Evolutionary conservation across 169 alveolate species (phyloP).

Genomic region (Prorocentrum cordatum): DNA sequence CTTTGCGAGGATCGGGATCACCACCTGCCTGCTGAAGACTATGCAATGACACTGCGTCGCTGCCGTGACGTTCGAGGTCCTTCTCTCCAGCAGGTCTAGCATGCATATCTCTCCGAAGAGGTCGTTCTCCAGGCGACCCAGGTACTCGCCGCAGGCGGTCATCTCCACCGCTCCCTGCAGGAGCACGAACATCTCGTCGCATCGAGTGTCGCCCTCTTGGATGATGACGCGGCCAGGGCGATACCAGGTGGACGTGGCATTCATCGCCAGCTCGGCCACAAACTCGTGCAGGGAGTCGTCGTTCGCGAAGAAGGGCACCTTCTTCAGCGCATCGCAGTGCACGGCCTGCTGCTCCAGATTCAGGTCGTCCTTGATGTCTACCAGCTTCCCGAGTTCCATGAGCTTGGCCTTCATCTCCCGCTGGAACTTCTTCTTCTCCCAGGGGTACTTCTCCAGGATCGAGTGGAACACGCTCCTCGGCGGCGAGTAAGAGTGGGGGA

Average conservation of each 20-base stretch:
- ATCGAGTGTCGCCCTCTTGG: neutral
- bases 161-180: neutral
- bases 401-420: neutral
- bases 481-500: too few species aligned
- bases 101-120: neutral
- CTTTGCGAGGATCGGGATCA: too few species aligned
- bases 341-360: neutral
- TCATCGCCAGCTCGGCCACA: neutral
- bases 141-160: neutral
- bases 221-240: neutral
- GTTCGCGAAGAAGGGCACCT: neutral
- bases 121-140: neutral
- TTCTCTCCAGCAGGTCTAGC: neutral
- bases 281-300: neutral
- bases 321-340: neutral
- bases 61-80: too few species aligned
- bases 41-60: too few species aligned
- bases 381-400: neutral
- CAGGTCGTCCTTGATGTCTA: neutral
- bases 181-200: neutral
- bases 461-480: neutral
- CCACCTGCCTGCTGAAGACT: too few species aligned
- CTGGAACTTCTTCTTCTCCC: neutral
- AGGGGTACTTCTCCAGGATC: neutral
- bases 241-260: neutral